phyloP scores from a whole-genome alignment of 306 rosid species.

The Astragalus glycyphyllos region DNA sequence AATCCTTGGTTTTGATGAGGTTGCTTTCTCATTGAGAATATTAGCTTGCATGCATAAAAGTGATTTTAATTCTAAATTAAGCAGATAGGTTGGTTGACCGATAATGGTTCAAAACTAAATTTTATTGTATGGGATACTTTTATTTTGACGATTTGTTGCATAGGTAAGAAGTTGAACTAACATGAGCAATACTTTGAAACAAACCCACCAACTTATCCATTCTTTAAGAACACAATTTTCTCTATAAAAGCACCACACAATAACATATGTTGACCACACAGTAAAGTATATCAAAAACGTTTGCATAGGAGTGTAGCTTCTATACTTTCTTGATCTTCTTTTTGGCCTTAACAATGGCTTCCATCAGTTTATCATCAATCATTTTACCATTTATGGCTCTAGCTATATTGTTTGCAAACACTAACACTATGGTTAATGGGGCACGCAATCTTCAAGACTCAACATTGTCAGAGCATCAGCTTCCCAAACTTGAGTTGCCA shows the following conservation, averaged over 20 bases:
- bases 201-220: background rate
- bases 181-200: background rate
- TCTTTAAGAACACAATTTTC: background rate
- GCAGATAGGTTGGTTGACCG: constrained; percentile 4
- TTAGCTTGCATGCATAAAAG: background rate
- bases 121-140: background rate
- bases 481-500: constrained; percentile 39
- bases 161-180: constrained; percentile 36
- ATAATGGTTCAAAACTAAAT: background rate
- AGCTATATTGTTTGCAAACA: constrained; percentile 18
- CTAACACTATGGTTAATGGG: constrained; percentile 20
- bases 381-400: constrained; percentile 30
- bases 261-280: background rate
- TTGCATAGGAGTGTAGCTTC: background rate
- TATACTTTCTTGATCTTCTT: background rate
- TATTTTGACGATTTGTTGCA: background rate
- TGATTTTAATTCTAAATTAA: background rate
- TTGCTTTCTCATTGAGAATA: background rate
- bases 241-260: constrained; percentile 35
- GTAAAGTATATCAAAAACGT: background rate
- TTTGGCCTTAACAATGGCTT: constrained; percentile 35
- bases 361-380: constrained; percentile 8
- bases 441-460: constrained; percentile 48
- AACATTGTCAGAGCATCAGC: too few species aligned
- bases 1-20: background rate